Percentiles rank a stretch among this genome's conserved stretches.
phyloP scores from a whole-genome alignment of 129 eudicot species.

The Lactuca sativa region DNA sequence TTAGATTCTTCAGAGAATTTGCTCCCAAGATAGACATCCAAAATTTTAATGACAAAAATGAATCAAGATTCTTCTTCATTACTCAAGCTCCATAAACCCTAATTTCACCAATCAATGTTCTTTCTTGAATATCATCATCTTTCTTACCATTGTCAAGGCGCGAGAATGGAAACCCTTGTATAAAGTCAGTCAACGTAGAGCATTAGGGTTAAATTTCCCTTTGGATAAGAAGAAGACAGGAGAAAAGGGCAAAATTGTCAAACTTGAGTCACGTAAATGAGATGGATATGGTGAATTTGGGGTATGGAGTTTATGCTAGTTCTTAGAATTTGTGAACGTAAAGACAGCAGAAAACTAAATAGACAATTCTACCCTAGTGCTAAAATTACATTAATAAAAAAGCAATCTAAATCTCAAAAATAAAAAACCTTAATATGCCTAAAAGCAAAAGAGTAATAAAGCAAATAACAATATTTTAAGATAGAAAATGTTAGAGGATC shows the following conservation, averaged over 20 bases:
- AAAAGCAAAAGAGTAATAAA: too few relatives aligned
- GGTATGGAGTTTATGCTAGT: constrained; percentile 84
- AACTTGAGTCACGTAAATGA: constrained; percentile 41
- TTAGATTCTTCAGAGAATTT: too few relatives aligned
- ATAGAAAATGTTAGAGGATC: too few relatives aligned
- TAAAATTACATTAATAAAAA: constrained; percentile 47
- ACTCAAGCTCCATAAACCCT: too few relatives aligned
- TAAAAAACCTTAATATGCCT: too few relatives aligned
- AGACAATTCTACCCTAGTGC: constrained; percentile 45
- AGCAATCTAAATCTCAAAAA: too few relatives aligned
- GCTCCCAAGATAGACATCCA: too few relatives aligned
- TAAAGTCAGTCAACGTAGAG: constrained; percentile 59
- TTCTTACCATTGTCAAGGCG: constrained; percentile 46
- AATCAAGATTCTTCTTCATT: too few relatives aligned
- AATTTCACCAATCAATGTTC: too few relatives aligned
- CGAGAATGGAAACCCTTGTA: constrained; percentile 90
- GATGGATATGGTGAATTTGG: constrained; percentile 51
- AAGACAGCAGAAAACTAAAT: constrained; percentile 60
- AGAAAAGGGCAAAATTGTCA: constrained; percentile 37
- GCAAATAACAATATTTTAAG: too few relatives aligned
- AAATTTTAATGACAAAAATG: too few relatives aligned
- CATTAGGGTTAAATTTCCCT: constrained; percentile 60
- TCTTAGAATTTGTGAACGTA: constrained; percentile 74
- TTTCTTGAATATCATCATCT: constrained; percentile 1
- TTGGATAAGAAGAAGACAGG: constrained; percentile 49